These are phyloP conservation scores for Candida gigantensis DNA, from an alignment of 1,139 yeast species.

Conservation along the genomic window DNA sequence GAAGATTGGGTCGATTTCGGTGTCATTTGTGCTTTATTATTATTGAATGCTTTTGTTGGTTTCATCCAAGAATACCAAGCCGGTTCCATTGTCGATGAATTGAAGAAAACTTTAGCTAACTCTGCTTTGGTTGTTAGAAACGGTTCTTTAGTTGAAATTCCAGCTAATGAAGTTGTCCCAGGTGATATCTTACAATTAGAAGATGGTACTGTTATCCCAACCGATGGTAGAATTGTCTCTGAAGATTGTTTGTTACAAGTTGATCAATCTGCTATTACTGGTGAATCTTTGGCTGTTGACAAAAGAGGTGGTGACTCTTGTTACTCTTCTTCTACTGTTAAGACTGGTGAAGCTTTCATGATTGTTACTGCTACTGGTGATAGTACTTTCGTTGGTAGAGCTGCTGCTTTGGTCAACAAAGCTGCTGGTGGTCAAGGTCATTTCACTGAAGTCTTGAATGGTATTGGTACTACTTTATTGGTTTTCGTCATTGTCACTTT, in stretches of 20 bases:
- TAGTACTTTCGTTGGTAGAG: slow-evolving; percentile 89
- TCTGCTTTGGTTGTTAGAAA: slow-evolving; percentile 84
- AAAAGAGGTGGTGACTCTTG: slow-evolving; percentile 85
- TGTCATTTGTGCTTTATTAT: slow-evolving; percentile 86
- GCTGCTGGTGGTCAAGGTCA: slow-evolving; percentile 95
- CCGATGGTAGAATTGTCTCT: slow-evolving; percentile 91
- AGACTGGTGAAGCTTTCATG: slow-evolving; percentile 97
- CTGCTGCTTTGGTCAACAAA: slow-evolving; percentile 95
- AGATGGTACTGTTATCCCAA: slow-evolving; percentile 93
- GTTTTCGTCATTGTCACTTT: slow-evolving; percentile 87
- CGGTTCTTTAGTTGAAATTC: slow-evolving; percentile 72
- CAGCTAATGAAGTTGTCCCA: slow-evolving; percentile 84
- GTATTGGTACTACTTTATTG: slow-evolving; percentile 91
- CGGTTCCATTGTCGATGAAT: slow-evolving; percentile 92
- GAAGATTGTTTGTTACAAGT: slow-evolving; percentile 89
- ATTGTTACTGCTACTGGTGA: slow-evolving; percentile 96
- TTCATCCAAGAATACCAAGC: slow-evolving; percentile 98
- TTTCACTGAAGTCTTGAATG: slow-evolving; percentile 96
- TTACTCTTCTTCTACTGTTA: slow-evolving; percentile 94
- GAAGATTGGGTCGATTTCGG: slow-evolving; percentile 99
- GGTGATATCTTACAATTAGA: slow-evolving; percentile 92
- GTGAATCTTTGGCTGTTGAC: slow-evolving; percentile 97
- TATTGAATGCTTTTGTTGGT: slow-evolving; percentile 93
- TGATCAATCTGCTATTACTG: slow-evolving; percentile 97
- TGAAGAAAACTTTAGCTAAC: slow-evolving; percentile 91